Base-by-base conservation (phyloP, 108 stramenopile species). In the Mediolabrus comicus region DNA sequence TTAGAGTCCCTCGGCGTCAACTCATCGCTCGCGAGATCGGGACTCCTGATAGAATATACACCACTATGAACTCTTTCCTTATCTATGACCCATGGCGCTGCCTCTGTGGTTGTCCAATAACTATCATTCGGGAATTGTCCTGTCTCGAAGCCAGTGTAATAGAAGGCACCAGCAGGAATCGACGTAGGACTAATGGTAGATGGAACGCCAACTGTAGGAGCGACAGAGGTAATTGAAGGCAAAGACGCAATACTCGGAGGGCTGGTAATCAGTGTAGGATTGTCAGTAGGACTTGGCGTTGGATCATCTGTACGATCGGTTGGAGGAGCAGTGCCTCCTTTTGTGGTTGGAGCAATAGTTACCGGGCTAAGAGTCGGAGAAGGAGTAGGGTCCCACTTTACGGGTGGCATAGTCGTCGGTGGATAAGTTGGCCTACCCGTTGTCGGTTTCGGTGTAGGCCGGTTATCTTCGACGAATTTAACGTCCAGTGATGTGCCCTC, bases 401-500 rank as follows among this genome's bases (percentile, higher is more conserved):
- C 65, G 22, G 53, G 65, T 24, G 65, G 65, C 25, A 55, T 26
- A 27, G 53, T 67, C 17, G 43, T 0, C 7, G 67, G 67, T 12
- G 32, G 25, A 5, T 41, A 10, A 32, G 72, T 52, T 31, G 72
- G 54, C 32, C 3, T 26, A 14, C 53, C 54, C 38, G 54, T 35
- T 28, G 75, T 53, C 6, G 39, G 9, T 16, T 3, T 31, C 3
- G 46, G n/a, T n/a, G n/a, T n/a, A n/a, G n/a, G n/a, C n/a, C n/a
- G n/a, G n/a, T n/a, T 24, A 26, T 59, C 75, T 30, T 39, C 39
- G 8, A 31, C 16, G 24, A 69, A 46, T 30, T 38, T 59, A 13
- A 79, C 66, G 31, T 61, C 64, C 61, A 71, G 67, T 11, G 60
- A 67, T 7, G 65, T 29, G 19, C 77, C 70, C 36, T 67, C 70